Evolutionary conservation across 2,329 filamentous ascomycete genomes (phyloP).

Genomic region (Phyllosticta ampelicida): DNA sequence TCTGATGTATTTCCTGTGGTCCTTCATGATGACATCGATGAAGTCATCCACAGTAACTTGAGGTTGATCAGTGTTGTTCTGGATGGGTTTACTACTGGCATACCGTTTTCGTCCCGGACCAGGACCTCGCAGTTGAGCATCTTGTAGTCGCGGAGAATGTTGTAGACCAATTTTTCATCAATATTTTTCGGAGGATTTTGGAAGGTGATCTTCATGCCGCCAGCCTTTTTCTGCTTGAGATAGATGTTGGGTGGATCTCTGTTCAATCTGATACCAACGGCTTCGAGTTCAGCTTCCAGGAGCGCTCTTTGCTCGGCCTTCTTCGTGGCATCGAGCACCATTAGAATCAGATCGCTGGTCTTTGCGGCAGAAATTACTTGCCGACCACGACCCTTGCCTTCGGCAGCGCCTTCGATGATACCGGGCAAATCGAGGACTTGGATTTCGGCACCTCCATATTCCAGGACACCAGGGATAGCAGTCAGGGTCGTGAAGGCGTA

Average conservation of each 20-base stretch:
- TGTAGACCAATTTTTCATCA: conserved; percentile 97
- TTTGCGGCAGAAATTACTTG: conserved; percentile 98
- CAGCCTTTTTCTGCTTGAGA: conserved; percentile 87
- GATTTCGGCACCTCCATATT: conserved; percentile 96
- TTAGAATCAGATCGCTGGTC: conserved; percentile 93
- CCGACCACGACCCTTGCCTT: conserved; percentile 88
- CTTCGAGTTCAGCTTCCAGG: conserved; percentile 84
- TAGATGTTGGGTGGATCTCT: conserved; percentile 94
- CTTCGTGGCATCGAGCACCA: conserved; percentile 96
- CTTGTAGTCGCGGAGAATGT: conserved; percentile 97
- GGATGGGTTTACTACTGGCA: neutral
- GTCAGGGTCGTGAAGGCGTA: conserved; percentile 97
- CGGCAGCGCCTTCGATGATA: conserved; percentile 93
- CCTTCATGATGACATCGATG: conserved; percentile 99
- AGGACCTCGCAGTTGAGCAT: conserved; percentile 96
- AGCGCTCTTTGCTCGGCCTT: conserved; percentile 83
- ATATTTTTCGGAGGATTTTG: conserved; percentile 76
- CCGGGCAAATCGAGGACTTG: conserved; percentile 95
- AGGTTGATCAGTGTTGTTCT: conserved; percentile 3
- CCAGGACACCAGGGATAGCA: conserved; percentile 90
- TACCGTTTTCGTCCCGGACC: conserved; percentile 78
- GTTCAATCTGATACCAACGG: conserved; percentile 90
- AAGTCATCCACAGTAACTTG: conserved; percentile 89
- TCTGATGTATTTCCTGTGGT: conserved; percentile 94
- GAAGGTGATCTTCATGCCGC: conserved; percentile 98